Evolutionary conservation across 768 basidiomycete genomes (phyloP).

Genomic region (Leccinum ochraceum): DNA sequence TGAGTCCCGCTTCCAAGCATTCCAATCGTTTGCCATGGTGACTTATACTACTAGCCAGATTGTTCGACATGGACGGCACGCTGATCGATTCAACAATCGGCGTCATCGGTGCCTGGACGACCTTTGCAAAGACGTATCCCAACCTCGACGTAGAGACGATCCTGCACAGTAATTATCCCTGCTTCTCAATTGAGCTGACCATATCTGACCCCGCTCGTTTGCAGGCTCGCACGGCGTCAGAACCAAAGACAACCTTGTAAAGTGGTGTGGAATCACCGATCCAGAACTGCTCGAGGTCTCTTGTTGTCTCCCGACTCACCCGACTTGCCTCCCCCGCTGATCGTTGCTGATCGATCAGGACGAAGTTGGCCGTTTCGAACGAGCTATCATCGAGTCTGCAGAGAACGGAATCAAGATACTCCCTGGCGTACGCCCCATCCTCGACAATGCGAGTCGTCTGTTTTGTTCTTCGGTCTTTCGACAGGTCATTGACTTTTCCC

Average conservation of each 20-base stretch:
- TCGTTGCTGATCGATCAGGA: conserved; percentile 37
- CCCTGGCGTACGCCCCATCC: conserved; percentile 65
- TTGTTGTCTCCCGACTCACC: conserved; percentile 1
- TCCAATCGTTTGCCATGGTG: background rate
- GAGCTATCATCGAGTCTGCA: conserved; percentile 69
- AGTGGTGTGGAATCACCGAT: conserved; percentile 68
- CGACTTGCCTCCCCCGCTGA: conserved; percentile 4
- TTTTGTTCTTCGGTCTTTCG: background rate
- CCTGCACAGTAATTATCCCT: conserved; percentile 54
- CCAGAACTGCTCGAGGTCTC: conserved; percentile 67
- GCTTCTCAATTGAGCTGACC: background rate
- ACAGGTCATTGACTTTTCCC: conserved; percentile 9
- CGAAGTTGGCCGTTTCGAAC: conserved; percentile 78
- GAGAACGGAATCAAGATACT: conserved; percentile 63
- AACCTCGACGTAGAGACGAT: conserved; percentile 59
- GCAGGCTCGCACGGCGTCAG: conserved; percentile 81
- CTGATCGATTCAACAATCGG: conserved; percentile 82
- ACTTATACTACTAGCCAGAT: conserved; percentile 35
- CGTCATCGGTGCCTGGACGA: conserved; percentile 80
- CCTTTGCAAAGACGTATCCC: conserved; percentile 72
- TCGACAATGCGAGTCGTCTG: conserved; percentile 49
- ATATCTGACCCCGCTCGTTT: background rate
- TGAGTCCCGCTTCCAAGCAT: conserved; percentile 21
- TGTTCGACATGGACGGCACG: conserved; percentile 87
- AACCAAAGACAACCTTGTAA: conserved; percentile 77